A percentile compares a stretch with the other conserved stretches of the same genome.
Evolutionary conservation across 108 stramenopile species (phyloP).

Genomic region (Cyclostephanos invisitatus): DNA sequence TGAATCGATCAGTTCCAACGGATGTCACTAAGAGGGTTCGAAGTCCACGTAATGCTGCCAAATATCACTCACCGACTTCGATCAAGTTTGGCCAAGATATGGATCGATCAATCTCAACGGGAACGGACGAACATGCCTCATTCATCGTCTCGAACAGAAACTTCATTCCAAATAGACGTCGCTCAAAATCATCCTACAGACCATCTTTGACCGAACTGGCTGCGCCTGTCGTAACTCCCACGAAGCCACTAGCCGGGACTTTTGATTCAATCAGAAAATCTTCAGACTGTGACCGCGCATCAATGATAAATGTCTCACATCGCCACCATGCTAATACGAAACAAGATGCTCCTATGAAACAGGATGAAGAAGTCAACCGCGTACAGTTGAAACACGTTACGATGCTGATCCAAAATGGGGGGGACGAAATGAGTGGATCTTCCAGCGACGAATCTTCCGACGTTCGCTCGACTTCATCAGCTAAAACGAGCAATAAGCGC

Average conservation of each 20-base stretch:
- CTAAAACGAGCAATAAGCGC: conserved; percentile 9
- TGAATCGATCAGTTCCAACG: conserved; percentile 12
- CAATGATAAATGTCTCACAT: background rate
- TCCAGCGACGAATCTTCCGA: background rate
- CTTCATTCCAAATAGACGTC: conserved; percentile 1
- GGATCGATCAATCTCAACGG: no score
- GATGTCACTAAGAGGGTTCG: conserved; percentile 6
- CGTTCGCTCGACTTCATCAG: background rate
- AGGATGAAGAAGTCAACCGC: background rate
- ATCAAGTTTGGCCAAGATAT: background rate
- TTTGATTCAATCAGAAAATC: background rate
- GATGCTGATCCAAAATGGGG: background rate
- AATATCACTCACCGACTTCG: background rate
- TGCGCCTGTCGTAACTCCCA: conserved; percentile 15
- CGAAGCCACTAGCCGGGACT: conserved; percentile 1
- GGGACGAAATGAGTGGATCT: background rate
- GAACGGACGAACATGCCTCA: background rate
- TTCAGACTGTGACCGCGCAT: background rate
- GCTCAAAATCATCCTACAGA: background rate
- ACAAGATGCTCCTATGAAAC: background rate
- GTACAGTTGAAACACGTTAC: conserved; percentile 1
- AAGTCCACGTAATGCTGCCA: conserved; percentile 3
- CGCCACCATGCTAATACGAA: background rate
- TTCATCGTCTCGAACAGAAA: background rate
- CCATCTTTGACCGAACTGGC: conserved; percentile 1